phyloP scores from a whole-genome alignment of 2,329 filamentous ascomycete species.

The Colletotrichum sp. region DNA sequence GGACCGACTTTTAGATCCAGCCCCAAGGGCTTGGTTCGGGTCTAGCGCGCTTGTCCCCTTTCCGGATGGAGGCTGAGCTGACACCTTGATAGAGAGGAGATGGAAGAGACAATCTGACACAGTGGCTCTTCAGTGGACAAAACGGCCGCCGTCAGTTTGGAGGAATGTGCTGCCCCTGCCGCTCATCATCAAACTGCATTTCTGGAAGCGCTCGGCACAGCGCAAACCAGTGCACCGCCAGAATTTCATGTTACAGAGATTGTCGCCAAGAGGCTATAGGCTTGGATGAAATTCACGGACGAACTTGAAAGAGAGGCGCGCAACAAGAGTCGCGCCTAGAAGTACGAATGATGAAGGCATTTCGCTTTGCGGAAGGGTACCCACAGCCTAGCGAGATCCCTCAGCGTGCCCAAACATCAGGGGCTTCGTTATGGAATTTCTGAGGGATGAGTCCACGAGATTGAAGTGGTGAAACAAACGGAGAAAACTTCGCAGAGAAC shows the following conservation, averaged over 20 bases:
- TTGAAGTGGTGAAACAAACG: background rate
- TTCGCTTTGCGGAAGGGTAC: background rate
- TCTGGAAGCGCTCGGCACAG: background rate
- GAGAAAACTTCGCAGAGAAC: background rate
- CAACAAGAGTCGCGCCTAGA: background rate
- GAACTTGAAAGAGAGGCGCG: background rate
- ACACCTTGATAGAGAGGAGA: background rate
- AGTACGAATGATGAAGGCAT: background rate
- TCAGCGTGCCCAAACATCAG: background rate
- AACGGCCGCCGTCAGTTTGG: background rate
- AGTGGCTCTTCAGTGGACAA: background rate
- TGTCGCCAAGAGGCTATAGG: background rate
- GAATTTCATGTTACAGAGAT: background rate
- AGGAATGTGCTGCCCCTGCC: background rate
- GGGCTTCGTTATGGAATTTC: background rate
- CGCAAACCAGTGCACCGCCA: background rate
- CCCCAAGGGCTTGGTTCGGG: background rate
- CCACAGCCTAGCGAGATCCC: background rate
- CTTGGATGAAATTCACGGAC: background rate
- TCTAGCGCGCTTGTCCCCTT: background rate
- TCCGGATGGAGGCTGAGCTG: background rate
- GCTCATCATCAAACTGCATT: conserved; percentile 5
- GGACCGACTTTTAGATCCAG: background rate
- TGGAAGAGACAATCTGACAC: background rate
- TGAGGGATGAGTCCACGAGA: background rate